Percentiles rank a stretch among this genome's conserved stretches.
Evolutionary conservation across 768 basidiomycete species (phyloP).

Genomic region (Hemileccinum rubropunctum): DNA sequence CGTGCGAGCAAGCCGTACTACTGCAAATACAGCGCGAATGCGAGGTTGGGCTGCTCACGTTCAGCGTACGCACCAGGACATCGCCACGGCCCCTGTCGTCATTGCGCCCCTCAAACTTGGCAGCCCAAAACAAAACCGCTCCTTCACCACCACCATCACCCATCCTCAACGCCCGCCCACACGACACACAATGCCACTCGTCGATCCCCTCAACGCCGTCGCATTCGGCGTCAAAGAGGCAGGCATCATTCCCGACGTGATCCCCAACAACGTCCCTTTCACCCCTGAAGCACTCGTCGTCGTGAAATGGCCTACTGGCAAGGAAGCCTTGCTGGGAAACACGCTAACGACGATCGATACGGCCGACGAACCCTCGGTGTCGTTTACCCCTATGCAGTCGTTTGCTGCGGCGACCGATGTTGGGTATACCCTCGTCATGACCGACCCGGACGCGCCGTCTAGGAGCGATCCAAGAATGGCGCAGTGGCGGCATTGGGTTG

Average conservation of each 20-base stretch:
- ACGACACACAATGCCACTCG: conserved; percentile 17
- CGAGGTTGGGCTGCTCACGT: no score
- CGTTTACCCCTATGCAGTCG: conserved; percentile 41
- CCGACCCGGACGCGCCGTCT: conserved; percentile 59
- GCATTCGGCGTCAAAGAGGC: conserved; percentile 11
- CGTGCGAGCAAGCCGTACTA: neutral
- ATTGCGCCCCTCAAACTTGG: conserved; percentile 10
- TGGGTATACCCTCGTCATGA: conserved; percentile 54
- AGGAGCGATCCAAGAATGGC: conserved; percentile 45
- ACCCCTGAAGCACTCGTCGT: conserved; percentile 27
- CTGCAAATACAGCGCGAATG: neutral
- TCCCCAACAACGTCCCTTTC: conserved; percentile 24
- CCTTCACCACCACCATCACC: neutral
- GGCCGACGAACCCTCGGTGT: conserved; percentile 48
- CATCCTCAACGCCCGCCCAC: neutral
- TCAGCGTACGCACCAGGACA: neutral
- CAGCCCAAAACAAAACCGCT: neutral
- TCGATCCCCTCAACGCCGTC: conserved; percentile 28
- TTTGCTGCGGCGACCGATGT: conserved; percentile 31
- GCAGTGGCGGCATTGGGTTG: conserved; percentile 58
- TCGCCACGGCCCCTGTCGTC: conserved; percentile 16
- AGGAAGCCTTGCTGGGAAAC: conserved; percentile 38
- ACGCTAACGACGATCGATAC: conserved; percentile 37
- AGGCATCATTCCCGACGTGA: conserved; percentile 31
- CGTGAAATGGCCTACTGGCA: conserved; percentile 28